Base-by-base conservation (phyloP, 768 basidiomycete species). In the Trametes coccinea region DNA sequence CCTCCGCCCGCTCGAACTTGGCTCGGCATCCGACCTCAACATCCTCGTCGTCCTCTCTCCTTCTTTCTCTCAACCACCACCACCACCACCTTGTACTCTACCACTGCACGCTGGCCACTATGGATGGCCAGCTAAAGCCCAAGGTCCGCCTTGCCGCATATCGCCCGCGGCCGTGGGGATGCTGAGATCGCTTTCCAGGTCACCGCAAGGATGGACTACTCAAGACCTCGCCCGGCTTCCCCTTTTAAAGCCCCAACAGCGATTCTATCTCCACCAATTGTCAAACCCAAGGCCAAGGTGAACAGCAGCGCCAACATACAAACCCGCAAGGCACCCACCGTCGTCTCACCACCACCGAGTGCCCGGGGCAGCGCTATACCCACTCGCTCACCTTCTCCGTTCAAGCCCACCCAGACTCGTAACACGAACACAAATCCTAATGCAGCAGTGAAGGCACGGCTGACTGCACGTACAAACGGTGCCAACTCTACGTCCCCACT, bases 281-380 rank as follows among this genome's bases (percentile, higher is more conserved):
- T 67, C 45, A 72, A 82, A 57, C 83, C 85, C 13, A 88, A 78
- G 69, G 86, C 84, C 60, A 89, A 86, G 73, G 77, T 89, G 41
- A 88, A 84, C 67, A 80, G 76, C 61, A 83, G 77, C 65, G 83
- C 83, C 13, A 70, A 62, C 40, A 63, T 72, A n/a, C 58, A 65
- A 9, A 48, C 64, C 11, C 65, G 70, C 50, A 73, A 71, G 61
- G 62, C 73, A 9, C 62, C 70, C 8, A 55, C 65, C 49, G 67
- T 68, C 59, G 67, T 60, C 57, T 44, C 66, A n/a, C 59, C 61
- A 39, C 31, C 66, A 9, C 56, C 62, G 4, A 53, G 60, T 1
- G 44, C 41, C 4, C 56, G 67, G n/a, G 49, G 49, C n/a, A 66
- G 64, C 29, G 48, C 65, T 27, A 69, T 71, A 37, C 72, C 77